Conservation (phyloP, 345 rosid genomes). For the Dipteronia dyeriana region DNA sequence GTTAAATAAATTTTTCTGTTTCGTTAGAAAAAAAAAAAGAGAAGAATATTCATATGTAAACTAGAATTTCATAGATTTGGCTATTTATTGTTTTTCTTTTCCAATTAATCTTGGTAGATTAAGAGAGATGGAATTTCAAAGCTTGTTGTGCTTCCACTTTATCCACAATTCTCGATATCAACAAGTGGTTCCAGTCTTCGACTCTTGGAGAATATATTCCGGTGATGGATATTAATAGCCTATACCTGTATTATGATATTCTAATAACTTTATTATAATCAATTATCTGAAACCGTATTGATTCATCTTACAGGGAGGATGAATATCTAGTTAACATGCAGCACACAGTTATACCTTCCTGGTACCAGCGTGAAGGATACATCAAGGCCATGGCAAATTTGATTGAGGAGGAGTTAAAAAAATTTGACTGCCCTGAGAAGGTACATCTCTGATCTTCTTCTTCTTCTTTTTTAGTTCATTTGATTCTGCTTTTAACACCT, state of each 20-base stretch:
- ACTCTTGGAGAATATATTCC: conserved; percentile 88
- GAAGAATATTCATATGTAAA: neutral
- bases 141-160: conserved; percentile 97
- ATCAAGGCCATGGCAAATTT: conserved; percentile 83
- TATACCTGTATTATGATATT: neutral
- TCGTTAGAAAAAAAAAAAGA: neutral
- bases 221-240: conserved; percentile 44
- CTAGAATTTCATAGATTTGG: neutral
- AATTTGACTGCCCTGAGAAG: conserved; percentile 70
- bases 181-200: conserved; percentile 99
- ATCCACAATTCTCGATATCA: conserved; percentile 98
- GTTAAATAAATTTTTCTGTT: neutral
- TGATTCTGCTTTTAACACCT: conserved; percentile 6
- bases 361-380: conserved; percentile 99
- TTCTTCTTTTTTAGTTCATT: conserved; percentile 3
- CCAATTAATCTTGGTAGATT: conserved; percentile 48
- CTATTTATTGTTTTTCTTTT: conserved; percentile 9
- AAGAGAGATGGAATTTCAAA: conserved; percentile 85
- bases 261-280: neutral
- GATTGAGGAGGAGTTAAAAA: conserved; percentile 71
- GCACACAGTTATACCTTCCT: conserved; percentile 97
- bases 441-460: conserved; percentile 31
- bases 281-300: conserved; percentile 26
- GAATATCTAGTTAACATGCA: conserved; percentile 98
- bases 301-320: conserved; percentile 69